Conservation (phyloP, 331 rosid genomes). For the Malus hybrid region DNA sequence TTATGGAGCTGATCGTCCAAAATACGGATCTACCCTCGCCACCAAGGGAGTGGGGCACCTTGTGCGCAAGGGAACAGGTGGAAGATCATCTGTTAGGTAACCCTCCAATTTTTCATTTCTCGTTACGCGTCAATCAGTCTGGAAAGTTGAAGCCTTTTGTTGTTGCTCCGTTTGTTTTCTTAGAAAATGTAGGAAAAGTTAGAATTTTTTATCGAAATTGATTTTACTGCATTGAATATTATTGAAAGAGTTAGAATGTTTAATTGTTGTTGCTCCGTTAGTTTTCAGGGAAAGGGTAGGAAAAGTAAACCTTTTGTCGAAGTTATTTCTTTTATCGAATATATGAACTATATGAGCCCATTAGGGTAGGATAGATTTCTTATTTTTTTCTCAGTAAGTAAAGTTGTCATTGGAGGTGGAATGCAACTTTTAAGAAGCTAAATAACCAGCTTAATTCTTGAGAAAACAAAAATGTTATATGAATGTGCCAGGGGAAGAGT, state of each 20-base stretch:
- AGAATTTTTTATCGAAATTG: not conserved
- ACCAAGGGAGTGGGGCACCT: constrained; percentile 80
- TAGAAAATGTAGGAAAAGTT: constrained; percentile 3
- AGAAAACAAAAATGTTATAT: not conserved
- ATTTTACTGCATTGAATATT: not conserved
- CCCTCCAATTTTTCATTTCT: constrained; percentile 4
- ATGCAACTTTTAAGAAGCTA: not conserved
- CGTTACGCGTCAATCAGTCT: not conserved
- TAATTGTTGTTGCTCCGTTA: not conserved
- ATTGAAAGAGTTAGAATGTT: not conserved
- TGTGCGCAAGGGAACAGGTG: constrained; percentile 98
- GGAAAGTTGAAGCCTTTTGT: not conserved
- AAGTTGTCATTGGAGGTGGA: not conserved
- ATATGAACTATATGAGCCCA: not conserved
- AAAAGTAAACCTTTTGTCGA: not conserved
- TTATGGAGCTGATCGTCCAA: constrained; percentile 59
- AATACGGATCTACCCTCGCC: constrained; percentile 60
- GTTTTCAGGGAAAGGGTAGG: not conserved
- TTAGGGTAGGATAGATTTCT: not conserved
- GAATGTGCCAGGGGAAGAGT: not conserved
- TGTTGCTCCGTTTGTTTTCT: not conserved
- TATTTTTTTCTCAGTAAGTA: not conserved
- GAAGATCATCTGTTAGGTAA: constrained; percentile 96
- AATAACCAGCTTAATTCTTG: not conserved
- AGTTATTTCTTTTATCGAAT: not conserved